A percentile compares a stretch with the other conserved stretches of the same genome.
Conservation (phyloP, 805 yeast genomes). For the Cyberlindnera mycetangii region DNA sequence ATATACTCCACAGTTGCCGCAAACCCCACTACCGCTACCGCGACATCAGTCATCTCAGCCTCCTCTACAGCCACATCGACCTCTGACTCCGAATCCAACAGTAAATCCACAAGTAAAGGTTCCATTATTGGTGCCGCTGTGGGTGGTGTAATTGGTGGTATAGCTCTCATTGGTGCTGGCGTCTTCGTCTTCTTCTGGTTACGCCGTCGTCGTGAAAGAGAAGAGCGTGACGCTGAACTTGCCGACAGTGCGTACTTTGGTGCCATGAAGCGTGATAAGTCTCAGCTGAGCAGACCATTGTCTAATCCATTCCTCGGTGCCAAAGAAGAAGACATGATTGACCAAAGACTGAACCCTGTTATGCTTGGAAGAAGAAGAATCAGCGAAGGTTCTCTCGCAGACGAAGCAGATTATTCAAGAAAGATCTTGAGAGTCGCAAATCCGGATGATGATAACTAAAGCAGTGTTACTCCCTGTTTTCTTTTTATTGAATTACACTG, state of each 20-base stretch:
- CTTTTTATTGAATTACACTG: background rate
- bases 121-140: conserved; percentile 53
- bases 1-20: conserved; percentile 23
- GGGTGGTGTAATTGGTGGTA: conserved; percentile 60
- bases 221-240: conserved; percentile 40
- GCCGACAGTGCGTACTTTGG: conserved; percentile 58
- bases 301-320: conserved; percentile 60
- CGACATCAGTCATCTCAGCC: conserved; percentile 11
- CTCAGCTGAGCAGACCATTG: conserved; percentile 32
- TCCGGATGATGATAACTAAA: conserved; percentile 54
- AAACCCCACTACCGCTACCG: conserved; percentile 16
- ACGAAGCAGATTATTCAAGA: conserved; percentile 77
- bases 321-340: conserved; percentile 52
- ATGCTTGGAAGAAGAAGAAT: conserved; percentile 82
- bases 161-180: conserved; percentile 42
- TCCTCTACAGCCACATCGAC: conserved; percentile 26
- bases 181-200: conserved; percentile 38
- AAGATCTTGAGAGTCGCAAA: conserved; percentile 85
- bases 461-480: background rate
- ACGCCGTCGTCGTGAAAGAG: conserved; percentile 36
- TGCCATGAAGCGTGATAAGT: conserved; percentile 48
- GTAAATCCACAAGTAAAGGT: conserved; percentile 13
- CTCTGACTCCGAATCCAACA: conserved; percentile 6
- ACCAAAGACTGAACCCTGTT: conserved; percentile 68
- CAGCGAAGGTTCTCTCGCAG: conserved; percentile 84